A percentile compares a stretch with the other conserved stretches of the same genome.
phyloP scores from a whole-genome alignment of 2,329 filamentous ascomycete species.

The Phaeophleospora eucalypticola region DNA sequence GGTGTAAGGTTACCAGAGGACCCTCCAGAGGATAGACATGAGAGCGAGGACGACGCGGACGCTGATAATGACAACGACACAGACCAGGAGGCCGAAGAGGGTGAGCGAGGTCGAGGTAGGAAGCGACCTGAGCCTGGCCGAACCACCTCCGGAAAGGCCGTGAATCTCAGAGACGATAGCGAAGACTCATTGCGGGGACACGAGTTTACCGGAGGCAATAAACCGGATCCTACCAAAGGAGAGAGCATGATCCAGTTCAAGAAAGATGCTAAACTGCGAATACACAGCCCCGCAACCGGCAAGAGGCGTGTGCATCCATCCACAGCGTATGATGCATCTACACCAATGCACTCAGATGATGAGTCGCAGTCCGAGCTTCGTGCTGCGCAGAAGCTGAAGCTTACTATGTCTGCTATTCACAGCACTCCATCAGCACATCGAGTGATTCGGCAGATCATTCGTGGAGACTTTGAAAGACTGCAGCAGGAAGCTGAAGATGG shows the following conservation, averaged over 20 bases:
- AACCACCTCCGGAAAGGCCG: constrained; percentile 32
- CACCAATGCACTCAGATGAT: constrained; percentile 74
- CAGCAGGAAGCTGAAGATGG: constrained; percentile 75
- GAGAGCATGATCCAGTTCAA: constrained; percentile 29
- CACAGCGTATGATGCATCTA: constrained; percentile 74
- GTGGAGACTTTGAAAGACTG: constrained; percentile 76
- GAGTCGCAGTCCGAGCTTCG: constrained; percentile 80
- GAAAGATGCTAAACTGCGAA: constrained; percentile 26
- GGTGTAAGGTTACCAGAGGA: constrained; percentile 27
- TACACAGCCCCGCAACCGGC: constrained; percentile 25
- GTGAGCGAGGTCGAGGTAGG: constrained; percentile 29
- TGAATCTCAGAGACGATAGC: constrained; percentile 28
- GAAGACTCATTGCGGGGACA: constrained; percentile 28
- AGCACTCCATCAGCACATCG: constrained; percentile 72
- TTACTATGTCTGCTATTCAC: constrained; percentile 75
- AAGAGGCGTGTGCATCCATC: constrained; percentile 60
- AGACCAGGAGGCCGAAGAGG: constrained; percentile 30
- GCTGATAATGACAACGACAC: constrained; percentile 32
- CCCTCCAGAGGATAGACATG: constrained; percentile 22
- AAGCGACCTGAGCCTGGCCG: constrained; percentile 32
- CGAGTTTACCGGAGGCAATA: constrained; percentile 15
- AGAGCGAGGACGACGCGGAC: constrained; percentile 31
- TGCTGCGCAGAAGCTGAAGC: constrained; percentile 76
- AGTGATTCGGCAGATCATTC: constrained; percentile 82
- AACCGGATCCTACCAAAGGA: constrained; percentile 35